Conservation (phyloP, 352 stramenopile genomes). For the Globisporangium nagaii region DNA sequence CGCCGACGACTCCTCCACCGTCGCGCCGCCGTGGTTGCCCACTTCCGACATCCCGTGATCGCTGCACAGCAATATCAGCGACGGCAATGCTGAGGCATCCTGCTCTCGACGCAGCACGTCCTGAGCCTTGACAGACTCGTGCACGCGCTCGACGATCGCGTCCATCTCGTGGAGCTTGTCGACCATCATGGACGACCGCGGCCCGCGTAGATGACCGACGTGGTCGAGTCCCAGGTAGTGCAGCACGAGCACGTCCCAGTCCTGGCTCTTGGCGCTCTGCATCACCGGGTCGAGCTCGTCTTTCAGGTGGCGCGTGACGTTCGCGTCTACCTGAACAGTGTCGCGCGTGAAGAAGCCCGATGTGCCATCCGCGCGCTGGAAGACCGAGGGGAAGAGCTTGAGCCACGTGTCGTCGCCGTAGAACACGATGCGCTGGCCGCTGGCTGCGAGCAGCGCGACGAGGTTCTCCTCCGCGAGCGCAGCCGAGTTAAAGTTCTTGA, state of each 20-base stretch:
- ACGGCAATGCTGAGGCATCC: conserved; percentile 24
- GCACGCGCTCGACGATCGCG: conserved; percentile 48
- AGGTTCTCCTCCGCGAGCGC: conserved; percentile 75
- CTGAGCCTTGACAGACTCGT: conserved; percentile 51
- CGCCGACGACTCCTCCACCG: conserved; percentile 77
- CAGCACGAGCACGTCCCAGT: conserved; percentile 84
- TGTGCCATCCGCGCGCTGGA: conserved; percentile 68
- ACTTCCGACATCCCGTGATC: conserved; percentile 89
- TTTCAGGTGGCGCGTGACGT: conserved; percentile 78
- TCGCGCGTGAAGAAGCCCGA: conserved; percentile 88
- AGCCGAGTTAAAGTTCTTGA: conserved; percentile 89
- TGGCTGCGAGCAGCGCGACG: conserved; percentile 40
- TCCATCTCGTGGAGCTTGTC: conserved; percentile 87
- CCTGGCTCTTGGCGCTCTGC: conserved; percentile 44
- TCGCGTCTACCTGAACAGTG: conserved; percentile 80
- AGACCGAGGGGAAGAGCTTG: conserved; percentile 73
- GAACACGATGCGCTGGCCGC: conserved; percentile 66
- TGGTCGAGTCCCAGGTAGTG: conserved; percentile 88
- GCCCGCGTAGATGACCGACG: conserved; percentile 74
- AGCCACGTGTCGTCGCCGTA: conserved; percentile 91
- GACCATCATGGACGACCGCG: conserved; percentile 69
- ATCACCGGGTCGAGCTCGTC: conserved; percentile 83
- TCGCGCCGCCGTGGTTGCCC: conserved; percentile 83
- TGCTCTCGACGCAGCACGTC: conserved; percentile 29
- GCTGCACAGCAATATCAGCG: conserved; percentile 77